Evolutionary conservation across 441 rosid species (phyloP).

Genomic region (Erysimum cheiri): DNA sequence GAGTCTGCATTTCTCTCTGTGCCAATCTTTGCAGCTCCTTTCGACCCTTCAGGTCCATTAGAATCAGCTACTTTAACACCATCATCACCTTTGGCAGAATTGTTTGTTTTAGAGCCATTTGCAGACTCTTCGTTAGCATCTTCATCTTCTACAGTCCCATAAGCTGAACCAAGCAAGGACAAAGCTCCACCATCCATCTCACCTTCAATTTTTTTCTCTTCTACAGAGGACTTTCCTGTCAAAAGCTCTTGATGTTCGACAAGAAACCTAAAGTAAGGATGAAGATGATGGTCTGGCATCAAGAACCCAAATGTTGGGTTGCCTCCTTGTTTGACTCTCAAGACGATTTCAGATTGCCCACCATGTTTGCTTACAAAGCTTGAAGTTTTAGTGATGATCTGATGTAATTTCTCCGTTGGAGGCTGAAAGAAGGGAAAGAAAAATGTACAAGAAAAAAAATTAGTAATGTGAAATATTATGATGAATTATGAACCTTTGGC

Average conservation of each 20-base stretch:
- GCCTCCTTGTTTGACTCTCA: conserved; percentile 98
- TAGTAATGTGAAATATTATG: conserved; percentile 47
- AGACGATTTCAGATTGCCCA: conserved; percentile 92
- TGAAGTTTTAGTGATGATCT: conserved; percentile 89
- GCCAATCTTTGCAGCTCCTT: conserved; percentile 40
- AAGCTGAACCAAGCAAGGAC: conserved; percentile 86
- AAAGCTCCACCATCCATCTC: conserved; percentile 67
- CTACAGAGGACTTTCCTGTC: conserved; percentile 56
- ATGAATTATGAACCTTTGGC: conserved; percentile 39
- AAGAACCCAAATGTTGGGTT: conserved; percentile 95
- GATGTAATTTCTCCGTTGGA: conserved; percentile 89
- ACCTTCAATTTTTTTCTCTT: conserved; percentile 49
- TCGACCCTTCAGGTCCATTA: conserved; percentile 50
- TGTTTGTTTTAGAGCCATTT: conserved; percentile 37
- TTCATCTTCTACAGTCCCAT: conserved; percentile 90
- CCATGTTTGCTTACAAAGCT: conserved; percentile 86
- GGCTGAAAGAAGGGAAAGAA: conserved; percentile 67
- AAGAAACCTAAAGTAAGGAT: conserved; percentile 88
- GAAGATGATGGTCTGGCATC: conserved; percentile 93
- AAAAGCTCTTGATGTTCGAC: conserved; percentile 87
- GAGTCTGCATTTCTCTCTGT: conserved; percentile 48
- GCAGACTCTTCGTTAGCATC: conserved; percentile 57
- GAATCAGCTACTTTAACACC: conserved; percentile 44
- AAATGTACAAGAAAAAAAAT: conserved; percentile 23
- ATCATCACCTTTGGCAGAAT: conserved; percentile 42